Base-by-base conservation (phyloP, 176 grass and related monocot species). In the Oryza officinalis region DNA sequence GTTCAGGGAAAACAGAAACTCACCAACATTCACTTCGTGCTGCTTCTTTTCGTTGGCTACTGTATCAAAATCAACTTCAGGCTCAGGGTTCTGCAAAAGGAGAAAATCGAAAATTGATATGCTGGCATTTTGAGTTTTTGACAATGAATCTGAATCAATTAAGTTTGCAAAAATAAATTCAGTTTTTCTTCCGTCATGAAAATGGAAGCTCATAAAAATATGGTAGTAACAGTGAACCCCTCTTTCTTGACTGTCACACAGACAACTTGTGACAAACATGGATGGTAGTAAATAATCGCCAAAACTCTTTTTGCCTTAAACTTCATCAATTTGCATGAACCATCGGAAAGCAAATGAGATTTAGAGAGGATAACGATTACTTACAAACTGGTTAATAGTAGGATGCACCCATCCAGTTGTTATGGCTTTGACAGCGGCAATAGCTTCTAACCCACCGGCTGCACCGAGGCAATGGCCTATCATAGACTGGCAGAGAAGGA, bases 321-420 rank as follows among this genome's bases (percentile, higher is more conserved):
- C 6, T 59, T 76, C 7, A 1, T 8, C 0, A 7, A 1, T 75
- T 68, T 44, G 10, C 69, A 46, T 26, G 37, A 44, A 76, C 37
- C 63, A 81, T 81, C 20, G 63, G 22, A 65, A 15, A 1, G 12
- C 27, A 33, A 31, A 87, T 54, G 66, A 46, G 2, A 38, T 37
- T 33, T 0, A 63, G 20, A 82, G 17, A 64, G 18, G 25, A 6
- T 30, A 83, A 28, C 27, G 26, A 13, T 27, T 27, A 85, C 87
- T 89, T 73, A 92, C 84, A 77, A 92, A 92, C 63, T 92, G 91
- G 47, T 92, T 92, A 67, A 92, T 84, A 9, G 87, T 84, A 73
- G 91, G 91, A 89, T 89, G 87, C 33, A 92, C 70, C 87, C 87
- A 89, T 89, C 84, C 84, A 23, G 84, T 89, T 43, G 83, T 92